phyloP scores from a whole-genome alignment of 2,329 filamentous ascomycete species.

The Alternaria alternata region DNA sequence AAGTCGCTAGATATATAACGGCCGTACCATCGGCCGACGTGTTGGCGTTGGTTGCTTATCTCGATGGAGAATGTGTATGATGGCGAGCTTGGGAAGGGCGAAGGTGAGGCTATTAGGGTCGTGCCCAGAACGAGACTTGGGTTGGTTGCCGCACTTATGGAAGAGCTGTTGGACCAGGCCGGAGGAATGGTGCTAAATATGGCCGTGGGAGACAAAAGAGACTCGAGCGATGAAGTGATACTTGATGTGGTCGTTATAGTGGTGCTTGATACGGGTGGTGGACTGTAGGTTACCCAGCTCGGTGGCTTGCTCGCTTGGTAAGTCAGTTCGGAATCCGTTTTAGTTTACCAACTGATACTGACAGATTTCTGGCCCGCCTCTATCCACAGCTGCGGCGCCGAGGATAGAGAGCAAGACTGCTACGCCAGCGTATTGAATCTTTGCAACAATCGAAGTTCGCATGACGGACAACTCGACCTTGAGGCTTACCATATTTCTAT shows the following conservation, averaged over 20 bases:
- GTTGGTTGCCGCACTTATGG: not conserved
- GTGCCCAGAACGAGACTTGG: not conserved
- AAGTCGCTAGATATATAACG: slow-evolving; percentile 1
- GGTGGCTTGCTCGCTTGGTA: not conserved
- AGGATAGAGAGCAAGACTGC: not conserved
- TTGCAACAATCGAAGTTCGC: not conserved
- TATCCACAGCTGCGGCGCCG: not conserved
- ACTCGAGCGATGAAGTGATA: not conserved
- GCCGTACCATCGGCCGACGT: slow-evolving; percentile 10
- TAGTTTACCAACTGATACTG: not conserved
- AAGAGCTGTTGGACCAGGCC: not conserved
- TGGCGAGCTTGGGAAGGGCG: not conserved
- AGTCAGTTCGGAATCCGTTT: not conserved
- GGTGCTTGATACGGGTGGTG: not conserved
- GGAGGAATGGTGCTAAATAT: not conserved
- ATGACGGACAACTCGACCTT: not conserved
- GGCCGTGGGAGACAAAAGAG: not conserved
- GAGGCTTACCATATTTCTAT: not conserved
- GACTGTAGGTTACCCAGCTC: not conserved
- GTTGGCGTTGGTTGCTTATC: slow-evolving; percentile 13
- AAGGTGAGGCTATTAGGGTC: not conserved
- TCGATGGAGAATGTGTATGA: slow-evolving; percentile 8
- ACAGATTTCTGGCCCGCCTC: not conserved
- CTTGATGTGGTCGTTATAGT: not conserved
- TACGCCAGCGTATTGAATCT: not conserved